These are phyloP conservation scores for Pseudogymnoascus sp. DNA, from an alignment of 2,329 filamentous ascomycete genomes.

Conservation along the genomic window DNA sequence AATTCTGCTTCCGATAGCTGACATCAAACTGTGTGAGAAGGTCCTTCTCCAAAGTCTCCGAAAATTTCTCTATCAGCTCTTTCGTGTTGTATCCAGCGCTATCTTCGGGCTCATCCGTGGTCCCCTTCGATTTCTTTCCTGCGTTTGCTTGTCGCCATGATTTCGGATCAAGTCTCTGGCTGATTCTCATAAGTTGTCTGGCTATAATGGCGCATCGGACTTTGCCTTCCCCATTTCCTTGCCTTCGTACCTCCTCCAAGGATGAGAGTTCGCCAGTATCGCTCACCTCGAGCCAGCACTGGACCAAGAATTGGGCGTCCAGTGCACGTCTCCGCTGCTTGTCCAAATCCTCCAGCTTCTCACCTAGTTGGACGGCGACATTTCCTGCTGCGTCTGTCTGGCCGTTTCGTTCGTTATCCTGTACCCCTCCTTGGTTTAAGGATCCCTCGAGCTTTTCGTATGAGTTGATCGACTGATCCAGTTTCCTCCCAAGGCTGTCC, in stretches of 20 bases:
- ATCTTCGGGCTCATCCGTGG: neutral
- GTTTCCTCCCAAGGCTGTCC: conserved; percentile 76
- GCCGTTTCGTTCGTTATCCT: conserved; percentile 42
- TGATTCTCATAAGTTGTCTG: conserved; percentile 87
- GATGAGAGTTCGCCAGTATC: conserved; percentile 79
- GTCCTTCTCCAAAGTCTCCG: conserved; percentile 91
- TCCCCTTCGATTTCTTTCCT: conserved; percentile 43
- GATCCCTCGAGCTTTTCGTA: conserved; percentile 86
- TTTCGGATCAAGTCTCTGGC: conserved; percentile 74
- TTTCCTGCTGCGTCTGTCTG: conserved; percentile 56
- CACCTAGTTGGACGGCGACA: conserved; percentile 88
- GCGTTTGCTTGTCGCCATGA: conserved; percentile 61
- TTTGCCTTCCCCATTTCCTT: conserved; percentile 82
- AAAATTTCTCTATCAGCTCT: conserved; percentile 93
- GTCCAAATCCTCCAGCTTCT: conserved; percentile 88
- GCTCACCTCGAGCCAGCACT: conserved; percentile 94
- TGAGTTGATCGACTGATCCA: conserved; percentile 84
- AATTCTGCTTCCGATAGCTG: conserved; percentile 90
- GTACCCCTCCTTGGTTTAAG: conserved; percentile 50
- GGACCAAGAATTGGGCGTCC: conserved; percentile 90
- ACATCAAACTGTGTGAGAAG: conserved; percentile 94
- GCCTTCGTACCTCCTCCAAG: conserved; percentile 80
- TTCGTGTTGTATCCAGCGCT: conserved; percentile 55
- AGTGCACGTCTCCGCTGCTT: conserved; percentile 81
- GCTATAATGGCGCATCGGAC: conserved; percentile 91